Base-by-base conservation (phyloP, 1,284 basidiomycete species). In the Heterobasidion occidentale region DNA sequence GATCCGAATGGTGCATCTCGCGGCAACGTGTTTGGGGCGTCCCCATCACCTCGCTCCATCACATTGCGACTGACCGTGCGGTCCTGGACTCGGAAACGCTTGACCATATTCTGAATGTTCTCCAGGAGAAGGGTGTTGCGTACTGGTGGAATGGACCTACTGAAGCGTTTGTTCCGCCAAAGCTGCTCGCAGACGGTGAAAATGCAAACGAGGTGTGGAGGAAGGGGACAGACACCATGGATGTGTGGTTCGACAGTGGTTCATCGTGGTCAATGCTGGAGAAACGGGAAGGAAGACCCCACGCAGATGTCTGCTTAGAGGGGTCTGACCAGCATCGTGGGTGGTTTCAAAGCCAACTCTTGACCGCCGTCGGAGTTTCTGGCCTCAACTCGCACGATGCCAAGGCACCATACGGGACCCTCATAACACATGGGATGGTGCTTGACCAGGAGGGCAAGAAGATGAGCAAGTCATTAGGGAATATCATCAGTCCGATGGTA, bases 171-270 rank as follows among this genome's bases (percentile, higher is more conserved):
- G 70, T 95, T 7, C 82, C 88, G 9, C 80, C 83, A 0, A 72
- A 75, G 17, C 73, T 88, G 19, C 68, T 71, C 2, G 73, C 73
- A 52, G 68, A 76, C 51, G 76, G 77, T 15, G 67, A 73, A 38
- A 62, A 77, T 36, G 67, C 73, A 12, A 70, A 66, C 46, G 72
- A 74, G 51, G 71, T 68, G 4, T 91, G 87, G 80, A 70, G 73
- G 49, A 94, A 92, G 68, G 90, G 94, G 8, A 85, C 80, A 2
- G 97, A 99, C 68, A 99, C 96, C 0, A 92, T 99, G 80, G 97
- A 99, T 68, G 97, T 99, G 3, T 99, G 97, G 97, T 99, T 99
- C 64, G 97, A 99, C 73, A 96, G 92, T 64, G 97, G 97, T 1
- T 87, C 90, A 1, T 94, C 94, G 1, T 99, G 97, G 97, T 86